A percentile compares a stretch with the other conserved stretches of the same genome.
phyloP scores from a whole-genome alignment of 2,329 filamentous ascomycete species.

The Colletotrichum agaves region DNA sequence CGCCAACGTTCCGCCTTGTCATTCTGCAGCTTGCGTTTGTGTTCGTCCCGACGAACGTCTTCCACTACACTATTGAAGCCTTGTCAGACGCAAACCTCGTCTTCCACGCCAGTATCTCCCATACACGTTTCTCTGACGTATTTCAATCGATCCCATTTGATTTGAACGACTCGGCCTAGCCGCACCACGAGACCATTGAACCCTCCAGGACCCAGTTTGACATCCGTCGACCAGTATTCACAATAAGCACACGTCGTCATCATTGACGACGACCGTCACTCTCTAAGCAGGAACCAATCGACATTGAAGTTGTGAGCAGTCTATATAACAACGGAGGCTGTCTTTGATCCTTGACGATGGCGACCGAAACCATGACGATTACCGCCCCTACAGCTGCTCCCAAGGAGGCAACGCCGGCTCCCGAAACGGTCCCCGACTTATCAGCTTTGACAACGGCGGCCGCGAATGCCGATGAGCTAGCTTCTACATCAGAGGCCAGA shows the following conservation, averaged over 20 bases:
- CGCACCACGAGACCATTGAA: neutral
- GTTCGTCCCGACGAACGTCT: slow-evolving; percentile 17
- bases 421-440: slow-evolving; percentile 25
- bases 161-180: slow-evolving; percentile 13
- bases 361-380: slow-evolving; percentile 27
- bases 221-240: slow-evolving; percentile 4
- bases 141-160: slow-evolving; percentile 9
- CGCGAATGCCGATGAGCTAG: slow-evolving; percentile 11
- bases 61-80: slow-evolving; percentile 9
- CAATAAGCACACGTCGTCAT: neutral
- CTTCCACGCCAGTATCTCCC: slow-evolving; percentile 12
- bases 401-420: slow-evolving; percentile 19
- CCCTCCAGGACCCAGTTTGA: neutral
- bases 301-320: slow-evolving; percentile 20
- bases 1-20: slow-evolving; percentile 33
- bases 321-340: slow-evolving; percentile 31
- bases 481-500: slow-evolving; percentile 8
- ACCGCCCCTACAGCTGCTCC: neutral
- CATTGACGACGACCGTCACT: neutral
- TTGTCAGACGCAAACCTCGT: slow-evolving; percentile 1
- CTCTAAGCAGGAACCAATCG: slow-evolving; percentile 7
- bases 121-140: slow-evolving; percentile 14
- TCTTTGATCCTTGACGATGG: slow-evolving; percentile 13
- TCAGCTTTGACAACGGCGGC: slow-evolving; percentile 18
- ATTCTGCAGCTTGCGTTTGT: slow-evolving; percentile 32